Evolutionary conservation across 2,329 filamentous ascomycete species (phyloP).

Genomic region (Harringtonia aguacate): DNA sequence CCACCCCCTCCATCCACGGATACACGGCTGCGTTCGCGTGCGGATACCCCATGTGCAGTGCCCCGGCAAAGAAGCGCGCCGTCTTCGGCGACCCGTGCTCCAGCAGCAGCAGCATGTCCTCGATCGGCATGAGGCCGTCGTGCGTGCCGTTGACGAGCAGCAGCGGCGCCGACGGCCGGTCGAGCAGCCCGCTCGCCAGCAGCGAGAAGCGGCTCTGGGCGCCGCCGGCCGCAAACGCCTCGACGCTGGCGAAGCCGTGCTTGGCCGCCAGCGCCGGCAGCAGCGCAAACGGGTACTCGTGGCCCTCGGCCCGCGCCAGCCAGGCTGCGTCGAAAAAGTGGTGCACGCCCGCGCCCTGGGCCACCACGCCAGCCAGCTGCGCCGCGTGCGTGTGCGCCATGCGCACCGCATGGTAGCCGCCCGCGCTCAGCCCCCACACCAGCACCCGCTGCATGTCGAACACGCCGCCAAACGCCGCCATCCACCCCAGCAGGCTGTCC

Average conservation of each 20-base stretch:
- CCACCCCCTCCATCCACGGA: slow-evolving; percentile 50
- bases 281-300: slow-evolving; percentile 55
- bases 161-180: slow-evolving; percentile 43
- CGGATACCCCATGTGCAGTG: slow-evolving; percentile 60
- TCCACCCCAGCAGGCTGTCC: slow-evolving; percentile 51
- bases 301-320: slow-evolving; percentile 50
- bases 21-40: slow-evolving; percentile 45
- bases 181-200: slow-evolving; percentile 45
- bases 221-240: slow-evolving; percentile 21
- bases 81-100: slow-evolving; percentile 57
- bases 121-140: slow-evolving; percentile 58
- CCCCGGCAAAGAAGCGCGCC: slow-evolving; percentile 49
- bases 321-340: slow-evolving; percentile 49
- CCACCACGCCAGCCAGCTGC: slow-evolving; percentile 42
- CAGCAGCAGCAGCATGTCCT: slow-evolving; percentile 54
- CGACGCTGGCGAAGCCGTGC: slow-evolving; percentile 46
- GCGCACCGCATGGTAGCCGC: slow-evolving; percentile 58
- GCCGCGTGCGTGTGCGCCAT: slow-evolving; percentile 56
- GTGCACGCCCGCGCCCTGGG: slow-evolving; percentile 53
- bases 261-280: slow-evolving; percentile 48
- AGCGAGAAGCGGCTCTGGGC: slow-evolving; percentile 53
- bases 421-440: slow-evolving; percentile 54
- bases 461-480: slow-evolving; percentile 29
- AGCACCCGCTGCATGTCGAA: slow-evolving; percentile 48
- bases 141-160: slow-evolving; percentile 52